A percentile compares a stretch with the other conserved stretches of the same genome.
Conservation (phyloP, 306 rosid genomes). For the apple (Malus domestica) region ASM211411v1 NC_041796.1:478501-479000, state of each 20-base stretch:
- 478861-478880: conserved; percentile 71
- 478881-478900: conserved; percentile 77
- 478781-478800: conserved; percentile 7
- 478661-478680: conserved; percentile 97
- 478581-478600: conserved; percentile 36
- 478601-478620: conserved; percentile 8
- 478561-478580: conserved; percentile 98
- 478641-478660: conserved; percentile 51
- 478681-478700: conserved; percentile 84
- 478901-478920: conserved; percentile 92
- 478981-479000: conserved; percentile 2
- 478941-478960: not conserved
- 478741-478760: conserved; percentile 48
- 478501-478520: conserved; percentile 68
- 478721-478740: conserved; percentile 43
- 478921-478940: conserved; percentile 42
- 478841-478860: conserved; percentile 63
- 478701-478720: conserved; percentile 51
- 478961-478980: not conserved
- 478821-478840: conserved; percentile 8
- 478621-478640: conserved; percentile 20
- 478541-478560: conserved; percentile 84
- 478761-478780: conserved; percentile 67
- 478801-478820: conserved; percentile 4
- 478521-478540: conserved; percentile 67